These are phyloP conservation scores for Venturia oleaginea DNA, from an alignment of 2,329 filamentous ascomycete genomes.

Conservation along the genomic window DNA sequence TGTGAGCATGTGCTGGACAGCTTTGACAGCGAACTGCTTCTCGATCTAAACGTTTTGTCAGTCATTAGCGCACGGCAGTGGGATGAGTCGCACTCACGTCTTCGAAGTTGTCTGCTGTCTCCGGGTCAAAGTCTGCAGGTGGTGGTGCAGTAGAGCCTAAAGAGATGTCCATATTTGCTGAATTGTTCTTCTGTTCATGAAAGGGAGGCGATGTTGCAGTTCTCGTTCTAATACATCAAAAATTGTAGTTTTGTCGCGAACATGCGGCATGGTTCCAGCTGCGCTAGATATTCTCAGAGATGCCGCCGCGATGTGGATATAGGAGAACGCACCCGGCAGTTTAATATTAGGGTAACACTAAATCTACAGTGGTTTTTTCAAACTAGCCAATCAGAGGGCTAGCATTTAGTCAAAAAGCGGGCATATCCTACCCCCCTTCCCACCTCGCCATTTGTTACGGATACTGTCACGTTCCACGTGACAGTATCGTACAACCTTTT, in stretches of 20 bases:
- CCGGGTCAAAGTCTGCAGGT: slow-evolving; percentile 38
- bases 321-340: no score
- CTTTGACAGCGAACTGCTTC: slow-evolving; percentile 98
- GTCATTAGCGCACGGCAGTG: slow-evolving; percentile 8
- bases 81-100: slow-evolving; percentile 41
- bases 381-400: neutral
- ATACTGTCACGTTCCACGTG: no score
- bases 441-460: no score
- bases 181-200: neutral
- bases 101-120: slow-evolving; percentile 60
- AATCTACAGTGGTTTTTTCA: no score
- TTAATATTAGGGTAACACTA: no score
- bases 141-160: slow-evolving; percentile 2
- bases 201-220: neutral
- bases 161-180: neutral
- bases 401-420: no score
- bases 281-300: neutral
- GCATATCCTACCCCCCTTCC: no score
- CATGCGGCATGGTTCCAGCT: neutral
- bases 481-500: no score
- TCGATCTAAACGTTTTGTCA: slow-evolving; percentile 60
- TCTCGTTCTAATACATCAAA: neutral
- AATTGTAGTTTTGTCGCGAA: neutral
- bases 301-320: neutral
- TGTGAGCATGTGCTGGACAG: slow-evolving; percentile 90